Conservation (phyloP, 352 stramenopile species). For the Phytopythium delawarense region DNA sequence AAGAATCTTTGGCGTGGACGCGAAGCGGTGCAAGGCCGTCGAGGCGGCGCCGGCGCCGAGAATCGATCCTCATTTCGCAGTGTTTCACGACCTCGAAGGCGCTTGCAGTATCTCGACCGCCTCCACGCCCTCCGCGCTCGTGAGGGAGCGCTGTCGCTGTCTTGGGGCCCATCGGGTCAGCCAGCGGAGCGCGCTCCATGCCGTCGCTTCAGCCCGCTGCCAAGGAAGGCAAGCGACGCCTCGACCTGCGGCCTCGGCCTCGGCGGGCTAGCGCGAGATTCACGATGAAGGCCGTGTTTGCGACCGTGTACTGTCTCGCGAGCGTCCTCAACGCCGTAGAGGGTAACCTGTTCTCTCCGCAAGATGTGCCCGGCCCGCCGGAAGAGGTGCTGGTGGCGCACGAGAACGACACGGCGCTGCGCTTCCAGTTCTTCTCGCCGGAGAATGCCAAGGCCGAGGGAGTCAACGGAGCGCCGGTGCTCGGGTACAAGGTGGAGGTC, state of each 20-base stretch:
- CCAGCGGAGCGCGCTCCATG: not conserved
- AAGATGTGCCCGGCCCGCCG: slow-evolving; percentile 60
- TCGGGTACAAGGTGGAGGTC: slow-evolving; percentile 79
- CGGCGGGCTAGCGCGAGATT: not conserved
- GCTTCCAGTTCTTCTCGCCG: slow-evolving; percentile 57
- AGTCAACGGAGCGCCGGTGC: slow-evolving; percentile 61
- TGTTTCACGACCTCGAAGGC: too few species aligned
- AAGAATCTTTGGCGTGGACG: too few species aligned
- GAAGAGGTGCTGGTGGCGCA: slow-evolving; percentile 54
- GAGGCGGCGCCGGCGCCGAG: too few species aligned
- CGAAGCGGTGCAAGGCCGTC: too few species aligned
- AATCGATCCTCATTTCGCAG: too few species aligned
- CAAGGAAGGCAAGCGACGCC: not conserved
- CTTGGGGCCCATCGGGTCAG: not conserved
- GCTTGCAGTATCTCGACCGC: too few species aligned
- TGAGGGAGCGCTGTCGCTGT: not conserved
- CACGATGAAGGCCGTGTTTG: not conserved
- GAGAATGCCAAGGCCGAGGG: slow-evolving; percentile 56
- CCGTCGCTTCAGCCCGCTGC: not conserved
- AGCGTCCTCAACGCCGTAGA: slow-evolving; percentile 9
- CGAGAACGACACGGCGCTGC: slow-evolving; percentile 44
- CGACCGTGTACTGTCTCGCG: slow-evolving; percentile 1
- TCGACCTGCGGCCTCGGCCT: too few species aligned
- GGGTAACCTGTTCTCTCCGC: slow-evolving; percentile 47
- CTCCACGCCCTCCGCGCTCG: too few species aligned